These are phyloP conservation scores for Rutstroemia sp. DNA, from an alignment of 2,329 filamentous ascomycete species.

Conservation along the genomic window DNA sequence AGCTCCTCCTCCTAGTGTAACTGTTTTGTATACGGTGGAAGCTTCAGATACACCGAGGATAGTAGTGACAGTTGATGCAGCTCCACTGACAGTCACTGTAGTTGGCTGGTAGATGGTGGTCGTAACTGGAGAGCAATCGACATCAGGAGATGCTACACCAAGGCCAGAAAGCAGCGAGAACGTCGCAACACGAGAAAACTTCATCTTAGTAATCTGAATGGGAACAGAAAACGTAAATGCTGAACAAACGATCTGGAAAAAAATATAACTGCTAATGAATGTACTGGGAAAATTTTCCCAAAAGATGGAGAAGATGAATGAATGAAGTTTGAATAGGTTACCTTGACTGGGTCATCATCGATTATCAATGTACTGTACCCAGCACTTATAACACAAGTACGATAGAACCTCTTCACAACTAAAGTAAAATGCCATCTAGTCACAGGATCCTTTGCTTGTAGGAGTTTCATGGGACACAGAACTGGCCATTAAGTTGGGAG, in stretches of 20 bases:
- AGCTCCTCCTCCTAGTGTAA: no score
- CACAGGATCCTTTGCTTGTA: not conserved
- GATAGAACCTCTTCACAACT: not conserved
- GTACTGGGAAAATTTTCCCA: not conserved
- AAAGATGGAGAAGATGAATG: not conserved
- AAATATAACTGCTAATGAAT: not conserved
- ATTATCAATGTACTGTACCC: not conserved
- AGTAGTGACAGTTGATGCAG: not conserved
- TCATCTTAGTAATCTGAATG: not conserved
- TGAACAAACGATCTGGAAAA: not conserved
- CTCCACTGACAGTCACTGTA: not conserved
- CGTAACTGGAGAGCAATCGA: not conserved
- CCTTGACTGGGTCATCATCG: not conserved
- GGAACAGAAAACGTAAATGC: not conserved
- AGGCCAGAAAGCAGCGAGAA: not conserved
- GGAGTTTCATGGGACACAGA: not conserved
- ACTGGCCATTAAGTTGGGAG: not conserved
- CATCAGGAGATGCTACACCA: slow-evolving; percentile 1
- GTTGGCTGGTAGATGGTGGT: slow-evolving; percentile 5
- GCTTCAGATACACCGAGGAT: not conserved
- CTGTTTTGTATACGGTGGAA: no score
- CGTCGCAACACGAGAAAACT: not conserved
- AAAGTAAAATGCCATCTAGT: not conserved
- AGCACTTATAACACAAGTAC: not conserved
- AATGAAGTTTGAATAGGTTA: not conserved